Conservation (phyloP, 768 basidiomycete species). For the Dioszegia crocea region DNA sequence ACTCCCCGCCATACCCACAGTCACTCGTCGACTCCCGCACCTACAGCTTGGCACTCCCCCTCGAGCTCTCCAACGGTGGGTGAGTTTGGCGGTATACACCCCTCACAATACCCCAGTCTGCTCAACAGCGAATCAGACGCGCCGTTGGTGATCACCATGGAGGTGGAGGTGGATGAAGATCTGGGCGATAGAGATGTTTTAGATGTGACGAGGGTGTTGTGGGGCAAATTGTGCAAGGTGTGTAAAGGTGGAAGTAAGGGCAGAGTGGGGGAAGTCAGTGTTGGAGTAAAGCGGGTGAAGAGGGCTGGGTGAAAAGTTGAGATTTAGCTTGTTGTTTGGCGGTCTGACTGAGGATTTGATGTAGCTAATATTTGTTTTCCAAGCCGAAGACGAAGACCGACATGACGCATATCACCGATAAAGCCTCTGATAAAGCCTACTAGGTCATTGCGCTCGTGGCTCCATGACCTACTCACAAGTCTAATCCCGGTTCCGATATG, state of each 20-base stretch:
- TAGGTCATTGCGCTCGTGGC: too few species aligned
- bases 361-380: too few species aligned
- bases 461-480: too few species aligned
- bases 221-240: slow-evolving; percentile 7
- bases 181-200: slow-evolving; percentile 31
- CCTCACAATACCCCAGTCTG: background rate
- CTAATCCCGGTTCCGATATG: too few species aligned
- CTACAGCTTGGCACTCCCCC: slow-evolving; percentile 1
- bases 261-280: slow-evolving; percentile 9
- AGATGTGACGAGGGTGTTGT: slow-evolving; percentile 28
- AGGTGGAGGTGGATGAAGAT: slow-evolving; percentile 31
- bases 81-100: slow-evolving; percentile 11
- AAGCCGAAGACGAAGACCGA: too few species aligned
- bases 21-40: background rate
- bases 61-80: slow-evolving; percentile 3
- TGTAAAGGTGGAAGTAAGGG: background rate
- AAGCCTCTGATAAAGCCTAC: too few species aligned
- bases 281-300: slow-evolving; percentile 6
- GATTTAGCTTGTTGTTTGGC: too few species aligned
- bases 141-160: slow-evolving; percentile 24
- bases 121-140: slow-evolving; percentile 2
- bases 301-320: background rate
- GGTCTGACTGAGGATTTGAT: too few species aligned
- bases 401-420: too few species aligned
- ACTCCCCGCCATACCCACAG: background rate